A percentile compares a stretch with the other conserved stretches of the same genome.
Evolutionary conservation across 2,329 filamentous ascomycete species (phyloP).

Genomic region (Aureobasidium sp.): DNA sequence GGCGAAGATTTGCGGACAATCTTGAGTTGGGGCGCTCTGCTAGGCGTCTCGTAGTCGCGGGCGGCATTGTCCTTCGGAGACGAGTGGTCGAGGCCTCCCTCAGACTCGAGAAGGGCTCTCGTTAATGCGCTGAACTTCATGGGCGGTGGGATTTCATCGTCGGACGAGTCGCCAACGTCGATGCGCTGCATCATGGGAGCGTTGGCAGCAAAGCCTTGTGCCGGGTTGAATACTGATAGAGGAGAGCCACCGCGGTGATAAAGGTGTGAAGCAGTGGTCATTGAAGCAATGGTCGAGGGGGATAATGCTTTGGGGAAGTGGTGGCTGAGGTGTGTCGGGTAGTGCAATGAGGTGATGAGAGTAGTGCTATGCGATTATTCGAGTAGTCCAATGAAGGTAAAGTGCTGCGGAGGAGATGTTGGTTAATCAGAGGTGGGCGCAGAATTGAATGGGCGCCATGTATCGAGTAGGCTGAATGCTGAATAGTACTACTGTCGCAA

Average conservation of each 20-base stretch:
- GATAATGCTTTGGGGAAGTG: neutral
- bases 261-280: slow-evolving; percentile 17
- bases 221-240: slow-evolving; percentile 34
- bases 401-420: neutral
- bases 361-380: neutral
- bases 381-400: neutral
- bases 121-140: slow-evolving; percentile 92
- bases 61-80: neutral
- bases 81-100: neutral
- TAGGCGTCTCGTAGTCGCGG: slow-evolving; percentile 25
- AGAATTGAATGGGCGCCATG: neutral
- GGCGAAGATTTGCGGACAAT: slow-evolving; percentile 28
- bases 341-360: neutral
- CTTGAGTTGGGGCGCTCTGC: slow-evolving; percentile 25
- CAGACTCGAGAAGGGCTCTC: slow-evolving; percentile 63
- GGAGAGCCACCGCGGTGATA: slow-evolving; percentile 33
- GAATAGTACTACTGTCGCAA: slow-evolving; percentile 6
- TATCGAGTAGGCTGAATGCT: neutral
- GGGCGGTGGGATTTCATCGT: slow-evolving; percentile 81
- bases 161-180: slow-evolving; percentile 72
- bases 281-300: slow-evolving; percentile 11
- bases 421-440: neutral
- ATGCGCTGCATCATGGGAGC: slow-evolving; percentile 40
- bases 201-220: slow-evolving; percentile 36
- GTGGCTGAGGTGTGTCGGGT: neutral